Base-by-base conservation (phyloP, 768 basidiomycete genomes). In the Naganishia antarctica region DNA sequence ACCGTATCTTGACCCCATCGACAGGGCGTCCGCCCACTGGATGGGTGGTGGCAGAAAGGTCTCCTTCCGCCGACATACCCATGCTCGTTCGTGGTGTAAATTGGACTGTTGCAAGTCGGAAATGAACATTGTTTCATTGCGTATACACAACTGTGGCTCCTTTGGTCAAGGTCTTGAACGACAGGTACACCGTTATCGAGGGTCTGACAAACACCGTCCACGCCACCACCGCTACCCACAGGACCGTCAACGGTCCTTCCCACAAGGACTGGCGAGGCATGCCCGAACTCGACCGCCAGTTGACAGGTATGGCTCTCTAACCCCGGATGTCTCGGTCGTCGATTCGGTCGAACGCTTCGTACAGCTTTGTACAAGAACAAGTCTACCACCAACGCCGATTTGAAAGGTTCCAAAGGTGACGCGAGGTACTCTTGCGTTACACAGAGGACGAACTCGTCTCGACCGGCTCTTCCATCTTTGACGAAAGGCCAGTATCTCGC, bases 61-160 rank as follows among this genome's bases (percentile, higher is more conserved):
- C 78, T 49, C 94, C 94, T 70, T 98, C 94, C 11, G 74, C 75
- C 34, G 78, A 78, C 65, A 76, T 76, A 50, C 78, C 78, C 50
- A 78, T 78, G 78, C 75, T 79, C 69, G 74, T 77, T 61, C 74
- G 74, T 69, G 77, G 78, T 83, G 94, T 98, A 80, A 98, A 99
- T 85, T 96, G 69, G 91, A 96, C 67, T 70, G 81, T 44, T 98
- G 98, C 80, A 86, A 96, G 79, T 79, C 91, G 71, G 86, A 87
- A 77, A 85, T 90, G 84, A 84, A 83, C 63, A 90, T 99, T 68
- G 67, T 98, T 80, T 99, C 94, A 29, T 97, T 92, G 23, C 97
- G 94, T 86, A 98, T 94, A 47, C 98, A 96, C 79, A 99, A 99
- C 87, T 99, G 94, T 99, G 65, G 94, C 94, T n/a, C 91, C 94